phyloP scores from a whole-genome alignment of 2,329 filamentous ascomycete species.

The Coccinonectria pachysandricola region DNA sequence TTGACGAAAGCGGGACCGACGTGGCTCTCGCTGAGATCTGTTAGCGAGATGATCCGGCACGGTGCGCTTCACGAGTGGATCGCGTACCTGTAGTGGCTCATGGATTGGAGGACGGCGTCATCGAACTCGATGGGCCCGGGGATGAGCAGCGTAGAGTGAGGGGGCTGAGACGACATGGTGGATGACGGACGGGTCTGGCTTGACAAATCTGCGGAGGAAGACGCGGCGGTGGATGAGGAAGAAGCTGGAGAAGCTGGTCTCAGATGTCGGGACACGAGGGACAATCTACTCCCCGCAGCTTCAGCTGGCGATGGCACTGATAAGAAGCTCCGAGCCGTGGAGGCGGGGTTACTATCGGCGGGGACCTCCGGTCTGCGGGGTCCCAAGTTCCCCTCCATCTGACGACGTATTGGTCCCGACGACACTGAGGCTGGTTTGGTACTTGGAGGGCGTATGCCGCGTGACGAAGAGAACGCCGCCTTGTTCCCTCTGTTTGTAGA shows the following conservation, averaged over 20 bases:
- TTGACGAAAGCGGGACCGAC: slow-evolving; percentile 83
- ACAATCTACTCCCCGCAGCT: slow-evolving; percentile 20
- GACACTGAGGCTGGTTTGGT: too few relatives aligned
- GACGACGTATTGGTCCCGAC: too few relatives aligned
- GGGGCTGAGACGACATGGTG: slow-evolving; percentile 52
- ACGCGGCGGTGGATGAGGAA: slow-evolving; percentile 10
- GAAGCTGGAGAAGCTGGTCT: slow-evolving; percentile 10
- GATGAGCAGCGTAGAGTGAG: slow-evolving; percentile 72
- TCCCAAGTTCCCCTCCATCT: too few relatives aligned
- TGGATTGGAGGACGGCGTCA: slow-evolving; percentile 88
- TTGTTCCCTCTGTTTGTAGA: too few relatives aligned
- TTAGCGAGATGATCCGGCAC: too few relatives aligned
- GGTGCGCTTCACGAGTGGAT: too few relatives aligned
- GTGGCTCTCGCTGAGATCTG: slow-evolving; percentile 83
- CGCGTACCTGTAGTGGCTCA: slow-evolving; percentile 90
- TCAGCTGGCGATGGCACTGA: too few relatives aligned
- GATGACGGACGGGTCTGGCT: slow-evolving; percentile 5
- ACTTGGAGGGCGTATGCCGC: too few relatives aligned
- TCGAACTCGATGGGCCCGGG: slow-evolving; percentile 97
- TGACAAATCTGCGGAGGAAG: slow-evolving; percentile 10
- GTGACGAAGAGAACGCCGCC: too few relatives aligned
- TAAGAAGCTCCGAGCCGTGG: slow-evolving; percentile 13
- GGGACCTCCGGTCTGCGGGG: slow-evolving; percentile 19
- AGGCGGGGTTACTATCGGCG: slow-evolving; percentile 20
- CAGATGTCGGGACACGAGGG: slow-evolving; percentile 19